A percentile compares a stretch with the other conserved stretches of the same genome.
phyloP scores from a whole-genome alignment of 2,329 filamentous ascomycete genomes.

The Fusarium sp. region DNA sequence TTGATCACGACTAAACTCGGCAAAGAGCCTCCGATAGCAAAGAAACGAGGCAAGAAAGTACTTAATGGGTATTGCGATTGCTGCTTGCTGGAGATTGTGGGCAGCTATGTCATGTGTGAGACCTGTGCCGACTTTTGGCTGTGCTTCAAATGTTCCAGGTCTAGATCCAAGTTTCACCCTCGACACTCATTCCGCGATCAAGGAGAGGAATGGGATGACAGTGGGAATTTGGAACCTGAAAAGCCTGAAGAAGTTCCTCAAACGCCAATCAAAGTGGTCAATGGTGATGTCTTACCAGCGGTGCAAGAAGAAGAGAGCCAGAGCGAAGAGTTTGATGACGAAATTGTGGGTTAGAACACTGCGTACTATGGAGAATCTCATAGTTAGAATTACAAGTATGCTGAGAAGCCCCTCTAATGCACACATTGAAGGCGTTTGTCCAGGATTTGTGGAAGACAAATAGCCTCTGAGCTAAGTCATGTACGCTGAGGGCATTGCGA shows the following conservation, averaged over 20 bases:
- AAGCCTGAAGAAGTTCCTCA: neutral
- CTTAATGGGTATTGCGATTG: neutral
- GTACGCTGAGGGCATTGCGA: neutral
- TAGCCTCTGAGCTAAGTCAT: neutral
- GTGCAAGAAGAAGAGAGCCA: neutral
- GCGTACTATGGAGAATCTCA: neutral
- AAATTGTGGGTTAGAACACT: neutral
- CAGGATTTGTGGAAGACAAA: neutral
- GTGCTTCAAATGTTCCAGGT: neutral
- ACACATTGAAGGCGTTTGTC: neutral
- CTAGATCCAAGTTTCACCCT: neutral
- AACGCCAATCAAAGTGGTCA: neutral
- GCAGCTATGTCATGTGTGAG: neutral
- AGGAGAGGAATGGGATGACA: neutral
- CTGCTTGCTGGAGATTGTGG: neutral
- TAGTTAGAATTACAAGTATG: neutral
- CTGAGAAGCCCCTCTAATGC: neutral
- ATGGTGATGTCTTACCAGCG: neutral
- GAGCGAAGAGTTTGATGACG: slow-evolving; percentile 4
- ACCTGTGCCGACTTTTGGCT: neutral
- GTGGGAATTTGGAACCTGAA: neutral
- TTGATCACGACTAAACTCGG: neutral
- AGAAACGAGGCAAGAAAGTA: neutral
- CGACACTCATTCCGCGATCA: neutral
- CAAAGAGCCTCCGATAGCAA: neutral